Percentiles rank a stretch among this genome's conserved stretches.
Conservation (phyloP, 768 basidiomycete species). For the Cubamyces lactineus region DNA sequence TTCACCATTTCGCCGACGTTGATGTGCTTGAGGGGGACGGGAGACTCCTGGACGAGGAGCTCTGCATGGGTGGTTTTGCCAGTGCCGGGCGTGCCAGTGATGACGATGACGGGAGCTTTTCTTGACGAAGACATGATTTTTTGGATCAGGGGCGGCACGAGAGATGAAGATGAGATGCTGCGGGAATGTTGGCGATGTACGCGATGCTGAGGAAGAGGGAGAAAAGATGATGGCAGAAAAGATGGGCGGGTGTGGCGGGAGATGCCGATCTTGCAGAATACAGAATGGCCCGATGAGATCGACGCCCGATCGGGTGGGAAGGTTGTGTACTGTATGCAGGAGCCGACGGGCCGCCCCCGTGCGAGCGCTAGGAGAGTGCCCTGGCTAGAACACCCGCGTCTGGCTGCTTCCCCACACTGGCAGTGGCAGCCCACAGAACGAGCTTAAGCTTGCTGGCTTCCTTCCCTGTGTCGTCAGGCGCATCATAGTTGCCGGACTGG, state of each 20-base stretch:
- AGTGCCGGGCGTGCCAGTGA: constrained; percentile 94
- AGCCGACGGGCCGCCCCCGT: not conserved
- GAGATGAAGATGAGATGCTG: not conserved
- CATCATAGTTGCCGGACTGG: not conserved
- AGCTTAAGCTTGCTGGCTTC: not conserved
- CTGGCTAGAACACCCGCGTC: no score
- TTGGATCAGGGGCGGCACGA: not conserved
- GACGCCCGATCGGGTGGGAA: constrained; percentile 9
- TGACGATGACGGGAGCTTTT: constrained; percentile 66
- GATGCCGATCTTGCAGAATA: not conserved
- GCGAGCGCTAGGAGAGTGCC: not conserved
- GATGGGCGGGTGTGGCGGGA: constrained; percentile 11
- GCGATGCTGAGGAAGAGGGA: not conserved
- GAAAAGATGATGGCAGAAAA: constrained; percentile 12
- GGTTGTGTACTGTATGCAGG: no score
- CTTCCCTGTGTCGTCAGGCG: not conserved
- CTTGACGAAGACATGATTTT: constrained; percentile 15
- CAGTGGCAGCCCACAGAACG: not conserved
- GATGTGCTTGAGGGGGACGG: constrained; percentile 73
- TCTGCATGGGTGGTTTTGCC: constrained; percentile 95
- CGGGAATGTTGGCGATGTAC: not conserved
- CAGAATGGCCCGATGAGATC: constrained; percentile 4
- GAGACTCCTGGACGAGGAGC: constrained; percentile 74
- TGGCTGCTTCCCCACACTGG: not conserved
- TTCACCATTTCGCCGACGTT: constrained; percentile 93